Base-by-base conservation (phyloP, 257 asterid species). In the Linderniella brevidens region DNA sequence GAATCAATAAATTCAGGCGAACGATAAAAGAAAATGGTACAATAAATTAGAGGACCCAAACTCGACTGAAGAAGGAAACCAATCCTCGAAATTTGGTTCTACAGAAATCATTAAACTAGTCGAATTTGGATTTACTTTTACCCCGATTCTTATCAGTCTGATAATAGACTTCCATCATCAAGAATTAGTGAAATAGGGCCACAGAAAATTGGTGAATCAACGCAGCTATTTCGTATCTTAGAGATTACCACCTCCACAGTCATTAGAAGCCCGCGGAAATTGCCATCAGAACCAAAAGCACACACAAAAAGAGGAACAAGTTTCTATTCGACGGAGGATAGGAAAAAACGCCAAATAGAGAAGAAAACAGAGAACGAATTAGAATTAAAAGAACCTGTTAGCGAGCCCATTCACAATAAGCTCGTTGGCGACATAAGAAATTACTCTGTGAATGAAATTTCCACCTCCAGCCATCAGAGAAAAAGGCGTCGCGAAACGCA, bases 381-480 rank as follows among this genome's bases (percentile, higher is more conserved):
- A 29, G 14, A 25, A 1, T 49, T 3, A 37, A 15, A 45, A 43
- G 53, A 46, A 86, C 95, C 76, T 80, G 73, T 86, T 86, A 41
- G 96, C 74, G 48, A 69, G 76, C 11, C 76, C 76, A 41, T 65
- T 69, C 0, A 69, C 76, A 52, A 69, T 65, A 19, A 69, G 61
- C 69, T 69, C 84, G 46, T 86, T 75, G 37, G 80, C 84, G 5
- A 79, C 75, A 37, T 86, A 82, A 12, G 72, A 50, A 0, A 86
- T 36, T 0, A 77, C 92, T 52, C 93, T 69, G 57, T 69, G 73
- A 37, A 82, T 6, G 58, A 86, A 82, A 68, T 70, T 80, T 41
- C 85, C 92, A 15, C 93, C 93, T 57, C 32, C 32, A 25, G 32
- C 32, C 32, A 25, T 25, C 32, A 25, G 32, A 25, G 32, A 25